A percentile compares a stretch with the other conserved stretches of the same genome.
These are phyloP conservation scores for Corylus heterophylla DNA, from an alignment of 306 rosid species.

Conservation along the genomic window DNA sequence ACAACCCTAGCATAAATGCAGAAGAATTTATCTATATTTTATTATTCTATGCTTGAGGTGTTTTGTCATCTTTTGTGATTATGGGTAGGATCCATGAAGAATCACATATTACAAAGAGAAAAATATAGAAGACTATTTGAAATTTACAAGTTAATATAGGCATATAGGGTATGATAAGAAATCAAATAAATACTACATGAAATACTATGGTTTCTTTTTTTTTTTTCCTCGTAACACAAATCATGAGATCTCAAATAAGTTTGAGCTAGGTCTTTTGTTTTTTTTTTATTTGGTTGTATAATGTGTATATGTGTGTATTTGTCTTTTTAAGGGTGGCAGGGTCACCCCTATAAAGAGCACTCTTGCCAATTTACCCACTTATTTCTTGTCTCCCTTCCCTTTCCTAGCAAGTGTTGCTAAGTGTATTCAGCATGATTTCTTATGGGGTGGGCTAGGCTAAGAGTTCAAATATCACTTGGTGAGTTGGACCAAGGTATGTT, in stretches of 20 bases:
- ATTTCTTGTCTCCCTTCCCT: too few relatives aligned
- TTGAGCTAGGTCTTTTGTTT: neutral
- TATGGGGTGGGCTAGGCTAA: too few relatives aligned
- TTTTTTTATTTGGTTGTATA: neutral
- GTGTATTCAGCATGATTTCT: too few relatives aligned
- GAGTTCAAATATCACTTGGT: too few relatives aligned
- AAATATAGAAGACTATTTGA: neutral
- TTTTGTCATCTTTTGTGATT: neutral
- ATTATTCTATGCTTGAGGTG: neutral
- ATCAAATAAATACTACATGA: neutral
- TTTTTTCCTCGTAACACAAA: neutral
- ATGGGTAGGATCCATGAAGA: neutral
- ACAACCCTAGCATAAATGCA: too few relatives aligned
- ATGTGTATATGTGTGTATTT: neutral
- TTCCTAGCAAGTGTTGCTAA: too few relatives aligned
- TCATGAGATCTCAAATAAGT: neutral
- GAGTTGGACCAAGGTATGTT: too few relatives aligned
- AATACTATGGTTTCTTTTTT: neutral
- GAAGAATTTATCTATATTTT: neutral
- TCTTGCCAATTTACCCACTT: too few relatives aligned
- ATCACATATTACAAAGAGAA: neutral
- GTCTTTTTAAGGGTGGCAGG: too few relatives aligned
- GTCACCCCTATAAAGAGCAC: too few relatives aligned
- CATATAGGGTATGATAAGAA: neutral
- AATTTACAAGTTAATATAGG: neutral